A percentile compares a stretch with the other conserved stretches of the same genome.
Evolutionary conservation across 257 asterid species (phyloP).

Genomic region (Mitragyna speciosa): DNA sequence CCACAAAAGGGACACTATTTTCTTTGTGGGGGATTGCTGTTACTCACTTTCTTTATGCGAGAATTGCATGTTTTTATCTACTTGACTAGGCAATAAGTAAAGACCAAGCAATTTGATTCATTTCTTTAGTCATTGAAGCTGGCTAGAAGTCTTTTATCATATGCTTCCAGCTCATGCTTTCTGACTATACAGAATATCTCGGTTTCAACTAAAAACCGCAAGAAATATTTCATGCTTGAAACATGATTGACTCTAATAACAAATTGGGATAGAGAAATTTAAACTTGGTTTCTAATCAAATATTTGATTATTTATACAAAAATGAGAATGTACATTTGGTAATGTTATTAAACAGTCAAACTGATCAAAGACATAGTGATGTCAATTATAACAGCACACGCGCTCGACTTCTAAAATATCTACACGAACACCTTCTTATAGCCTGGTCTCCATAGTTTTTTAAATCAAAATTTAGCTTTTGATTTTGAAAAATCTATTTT

Average conservation of each 20-base stretch:
- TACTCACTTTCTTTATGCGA: background rate
- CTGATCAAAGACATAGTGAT: too few species aligned
- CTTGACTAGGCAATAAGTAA: constrained; percentile 10
- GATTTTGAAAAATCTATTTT: too few species aligned
- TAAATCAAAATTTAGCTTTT: too few species aligned
- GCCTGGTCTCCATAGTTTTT: too few species aligned
- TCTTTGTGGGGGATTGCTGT: background rate
- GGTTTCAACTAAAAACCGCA: background rate
- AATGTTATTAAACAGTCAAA: too few species aligned
- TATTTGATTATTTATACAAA: too few species aligned
- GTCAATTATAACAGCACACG: too few species aligned
- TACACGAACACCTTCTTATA: too few species aligned
- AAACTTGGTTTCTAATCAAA: too few species aligned
- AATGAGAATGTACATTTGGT: too few species aligned
- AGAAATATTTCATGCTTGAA: background rate
- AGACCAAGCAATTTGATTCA: constrained; percentile 24
- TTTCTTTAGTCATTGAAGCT: constrained; percentile 20
- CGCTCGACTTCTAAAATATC: too few species aligned
- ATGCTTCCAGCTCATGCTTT: background rate
- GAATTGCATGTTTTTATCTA: constrained; percentile 9
- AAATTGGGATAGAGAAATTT: too few species aligned
- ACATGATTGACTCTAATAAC: background rate
- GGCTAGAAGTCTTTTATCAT: background rate
- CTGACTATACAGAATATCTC: background rate
- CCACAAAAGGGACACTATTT: constrained; percentile 24